A percentile compares a stretch with the other conserved stretches of the same genome.
These are phyloP conservation scores for Calvatia gigantea DNA, from an alignment of 768 basidiomycete genomes.

Conservation along the genomic window DNA sequence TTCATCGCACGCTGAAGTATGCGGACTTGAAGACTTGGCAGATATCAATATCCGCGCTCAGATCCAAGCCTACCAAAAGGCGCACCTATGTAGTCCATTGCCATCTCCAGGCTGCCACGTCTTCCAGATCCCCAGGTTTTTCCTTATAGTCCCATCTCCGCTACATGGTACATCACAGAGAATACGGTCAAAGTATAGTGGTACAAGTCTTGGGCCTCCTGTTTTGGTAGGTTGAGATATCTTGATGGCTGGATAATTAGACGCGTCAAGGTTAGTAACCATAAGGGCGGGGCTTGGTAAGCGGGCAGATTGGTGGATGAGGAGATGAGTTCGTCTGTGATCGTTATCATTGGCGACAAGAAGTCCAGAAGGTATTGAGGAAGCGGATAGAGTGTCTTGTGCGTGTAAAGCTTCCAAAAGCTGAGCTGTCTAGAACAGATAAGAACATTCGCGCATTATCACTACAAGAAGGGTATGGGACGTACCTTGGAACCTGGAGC, in stretches of 20 bases:
- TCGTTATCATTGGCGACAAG: conserved; percentile 96
- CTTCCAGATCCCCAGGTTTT: conserved; percentile 95
- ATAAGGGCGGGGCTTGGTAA: conserved; percentile 88
- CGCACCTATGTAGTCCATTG: conserved; percentile 83
- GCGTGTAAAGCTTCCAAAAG: conserved; percentile 93
- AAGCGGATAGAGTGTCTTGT: conserved; percentile 57
- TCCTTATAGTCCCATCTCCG: conserved; percentile 93
- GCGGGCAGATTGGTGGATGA: conserved; percentile 96
- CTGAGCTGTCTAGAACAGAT: conserved; percentile 75
- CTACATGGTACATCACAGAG: conserved; percentile 97
- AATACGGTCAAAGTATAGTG: conserved; percentile 87
- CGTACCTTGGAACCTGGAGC: conserved; percentile 93
- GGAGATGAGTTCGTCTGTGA: conserved; percentile 88
- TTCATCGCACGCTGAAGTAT: conserved; percentile 93
- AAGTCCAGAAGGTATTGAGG: conserved; percentile 76
- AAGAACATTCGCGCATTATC: not conserved
- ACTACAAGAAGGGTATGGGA: not conserved
- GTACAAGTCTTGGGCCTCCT: conserved; percentile 33
- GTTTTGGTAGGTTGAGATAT: conserved; percentile 35
- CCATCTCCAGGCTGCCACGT: conserved; percentile 86
- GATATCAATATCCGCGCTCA: conserved; percentile 10
- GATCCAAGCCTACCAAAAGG: not conserved
- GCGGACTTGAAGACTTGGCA: conserved; percentile 77
- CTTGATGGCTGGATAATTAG: conserved; percentile 71
- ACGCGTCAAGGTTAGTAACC: conserved; percentile 96